Percentiles rank a stretch among this genome's conserved stretches.
Conservation (phyloP, 176 grass and related monocot genomes). For the Thinopyrum elongatum region DNA sequence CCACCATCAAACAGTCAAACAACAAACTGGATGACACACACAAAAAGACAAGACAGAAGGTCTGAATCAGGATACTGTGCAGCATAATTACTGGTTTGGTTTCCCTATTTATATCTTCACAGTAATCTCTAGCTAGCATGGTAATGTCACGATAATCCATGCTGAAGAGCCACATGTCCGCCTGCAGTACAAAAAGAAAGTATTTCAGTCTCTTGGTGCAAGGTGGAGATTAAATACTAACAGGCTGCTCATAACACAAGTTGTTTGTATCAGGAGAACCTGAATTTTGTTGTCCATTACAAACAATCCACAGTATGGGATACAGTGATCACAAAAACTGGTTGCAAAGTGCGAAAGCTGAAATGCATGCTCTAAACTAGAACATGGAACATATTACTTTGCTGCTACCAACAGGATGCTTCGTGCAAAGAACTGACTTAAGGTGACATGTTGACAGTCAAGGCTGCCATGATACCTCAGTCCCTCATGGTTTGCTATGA, state of each 20-base stretch:
- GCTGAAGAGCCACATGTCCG: neutral
- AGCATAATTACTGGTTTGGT: neutral
- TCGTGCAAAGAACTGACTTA: neutral
- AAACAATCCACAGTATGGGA: neutral
- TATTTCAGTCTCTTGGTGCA: neutral
- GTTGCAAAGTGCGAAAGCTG: neutral
- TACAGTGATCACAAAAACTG: neutral
- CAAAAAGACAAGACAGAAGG: neutral
- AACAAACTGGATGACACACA: neutral
- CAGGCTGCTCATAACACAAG: neutral
- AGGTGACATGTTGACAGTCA: neutral
- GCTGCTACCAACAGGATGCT: neutral
- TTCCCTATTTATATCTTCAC: neutral
- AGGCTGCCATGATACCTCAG: neutral
- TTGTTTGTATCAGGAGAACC: neutral
- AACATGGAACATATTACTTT: neutral
- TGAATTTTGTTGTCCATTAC: neutral
- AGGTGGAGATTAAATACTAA: neutral
- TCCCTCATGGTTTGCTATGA: neutral
- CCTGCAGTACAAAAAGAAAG: neutral
- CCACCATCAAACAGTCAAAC: neutral
- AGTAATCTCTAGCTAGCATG: neutral
- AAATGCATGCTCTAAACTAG: neutral
- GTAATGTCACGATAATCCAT: neutral
- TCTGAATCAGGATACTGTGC: neutral